A percentile compares a stretch with the other conserved stretches of the same genome.
Conservation (phyloP, 2,329 filamentous ascomycete genomes). For the Blastomyces parvus region DNA sequence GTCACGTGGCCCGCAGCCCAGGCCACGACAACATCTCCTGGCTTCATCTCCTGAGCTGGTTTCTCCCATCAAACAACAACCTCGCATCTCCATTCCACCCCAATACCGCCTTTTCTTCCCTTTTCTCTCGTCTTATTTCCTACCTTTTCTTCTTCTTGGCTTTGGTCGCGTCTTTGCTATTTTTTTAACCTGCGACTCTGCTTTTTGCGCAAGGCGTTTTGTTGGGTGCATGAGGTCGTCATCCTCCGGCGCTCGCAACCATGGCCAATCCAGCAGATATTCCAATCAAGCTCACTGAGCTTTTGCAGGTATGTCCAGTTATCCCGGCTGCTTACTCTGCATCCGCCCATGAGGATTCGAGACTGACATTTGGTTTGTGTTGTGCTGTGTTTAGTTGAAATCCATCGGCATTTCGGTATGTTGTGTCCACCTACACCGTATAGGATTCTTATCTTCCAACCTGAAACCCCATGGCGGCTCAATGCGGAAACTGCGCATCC, state of each 20-base stretch:
- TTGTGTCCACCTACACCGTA: slow-evolving; percentile 16
- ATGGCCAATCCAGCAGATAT: slow-evolving; percentile 47
- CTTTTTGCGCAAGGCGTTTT: slow-evolving; percentile 30
- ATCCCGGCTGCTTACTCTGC: not conserved
- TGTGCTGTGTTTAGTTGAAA: slow-evolving; percentile 37
- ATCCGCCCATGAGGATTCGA: not conserved
- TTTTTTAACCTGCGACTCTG: slow-evolving; percentile 14
- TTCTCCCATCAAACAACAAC: not conserved
- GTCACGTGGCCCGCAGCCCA: not conserved
- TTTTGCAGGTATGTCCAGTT: slow-evolving; percentile 57
- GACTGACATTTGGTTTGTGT: slow-evolving; percentile 6
- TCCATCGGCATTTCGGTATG: slow-evolving; percentile 46
- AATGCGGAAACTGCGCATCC: not conserved
- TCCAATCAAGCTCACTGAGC: slow-evolving; percentile 89
- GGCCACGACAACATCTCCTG: slow-evolving; percentile 3
- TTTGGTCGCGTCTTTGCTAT: not conserved
- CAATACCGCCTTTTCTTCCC: not conserved
- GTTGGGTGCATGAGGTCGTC: slow-evolving; percentile 35
- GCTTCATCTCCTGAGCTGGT: not conserved
- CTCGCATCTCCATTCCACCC: not conserved
- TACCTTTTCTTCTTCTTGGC: slow-evolving; percentile 1
- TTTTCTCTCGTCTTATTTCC: slow-evolving; percentile 3
- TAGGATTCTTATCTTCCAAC: not conserved
- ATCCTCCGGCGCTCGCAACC: slow-evolving; percentile 35
- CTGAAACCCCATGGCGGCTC: not conserved